These are phyloP conservation scores for Senna siamea DNA, from an alignment of 306 rosid genomes.

Conservation along the genomic window DNA sequence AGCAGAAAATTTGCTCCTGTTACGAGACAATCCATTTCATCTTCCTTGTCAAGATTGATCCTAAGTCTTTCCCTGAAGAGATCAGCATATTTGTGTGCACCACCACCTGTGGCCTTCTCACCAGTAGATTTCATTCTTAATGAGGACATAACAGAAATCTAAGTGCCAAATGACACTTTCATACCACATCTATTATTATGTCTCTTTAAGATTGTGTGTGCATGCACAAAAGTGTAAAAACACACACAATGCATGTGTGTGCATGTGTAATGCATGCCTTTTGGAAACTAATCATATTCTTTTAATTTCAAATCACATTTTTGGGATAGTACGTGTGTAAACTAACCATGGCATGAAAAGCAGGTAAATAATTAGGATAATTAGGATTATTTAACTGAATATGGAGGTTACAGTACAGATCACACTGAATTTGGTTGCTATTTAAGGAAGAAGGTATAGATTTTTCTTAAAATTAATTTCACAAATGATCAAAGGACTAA, in stretches of 20 bases:
- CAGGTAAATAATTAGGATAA: constrained; percentile 18
- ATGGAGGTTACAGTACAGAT: constrained; percentile 3
- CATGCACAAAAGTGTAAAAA: background rate
- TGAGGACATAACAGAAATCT: constrained; percentile 37
- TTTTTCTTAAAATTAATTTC: background rate
- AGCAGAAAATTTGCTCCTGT: constrained; percentile 95
- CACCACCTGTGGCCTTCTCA: constrained; percentile 98
- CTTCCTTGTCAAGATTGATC: constrained; percentile 83
- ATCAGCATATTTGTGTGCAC: constrained; percentile 77
- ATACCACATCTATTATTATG: constrained; percentile 22
- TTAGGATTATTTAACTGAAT: background rate
- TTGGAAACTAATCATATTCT: constrained; percentile 18
- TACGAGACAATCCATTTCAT: constrained; percentile 98
- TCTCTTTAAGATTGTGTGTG: constrained; percentile 24
- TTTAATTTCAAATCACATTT: constrained; percentile 29
- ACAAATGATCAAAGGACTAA: constrained; percentile 2
- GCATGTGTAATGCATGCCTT: constrained; percentile 4
- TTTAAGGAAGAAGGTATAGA: constrained; percentile 11
- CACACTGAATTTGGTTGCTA: constrained; percentile 17
- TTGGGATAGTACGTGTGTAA: constrained; percentile 19
- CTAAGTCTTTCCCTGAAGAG: constrained; percentile 81
- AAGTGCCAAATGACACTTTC: constrained; percentile 34
- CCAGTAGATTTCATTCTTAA: constrained; percentile 45
- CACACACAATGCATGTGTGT: background rate
- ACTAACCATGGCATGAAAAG: constrained; percentile 17